phyloP scores from a whole-genome alignment of 2,329 filamentous ascomycete genomes.

The Aspergillus versicolor region DNA sequence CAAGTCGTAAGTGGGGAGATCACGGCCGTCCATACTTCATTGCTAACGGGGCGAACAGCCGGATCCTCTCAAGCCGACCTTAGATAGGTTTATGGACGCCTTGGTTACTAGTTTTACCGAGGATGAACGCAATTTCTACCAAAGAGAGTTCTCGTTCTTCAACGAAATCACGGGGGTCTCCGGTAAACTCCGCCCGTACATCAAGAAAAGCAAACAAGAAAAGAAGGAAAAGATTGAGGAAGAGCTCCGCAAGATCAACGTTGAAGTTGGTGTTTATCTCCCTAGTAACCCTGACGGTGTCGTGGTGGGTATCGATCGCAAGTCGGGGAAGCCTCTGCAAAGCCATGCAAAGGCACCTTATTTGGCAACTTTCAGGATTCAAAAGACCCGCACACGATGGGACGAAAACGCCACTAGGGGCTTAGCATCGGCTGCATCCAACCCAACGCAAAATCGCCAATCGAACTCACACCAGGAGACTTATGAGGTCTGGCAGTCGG shows the following conservation, averaged over 20 bases:
- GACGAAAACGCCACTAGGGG: constrained; percentile 28
- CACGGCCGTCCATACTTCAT: neutral
- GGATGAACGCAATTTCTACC: constrained; percentile 81
- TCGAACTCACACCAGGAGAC: constrained; percentile 48
- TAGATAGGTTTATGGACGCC: constrained; percentile 84
- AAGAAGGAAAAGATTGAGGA: constrained; percentile 99
- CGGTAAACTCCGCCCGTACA: constrained; percentile 89
- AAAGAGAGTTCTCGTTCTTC: constrained; percentile 97
- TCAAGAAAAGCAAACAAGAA: constrained; percentile 88
- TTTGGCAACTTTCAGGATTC: constrained; percentile 98
- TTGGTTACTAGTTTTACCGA: constrained; percentile 79
- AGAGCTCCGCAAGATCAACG: constrained; percentile 93
- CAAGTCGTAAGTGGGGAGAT: constrained; percentile 61
- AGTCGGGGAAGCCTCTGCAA: constrained; percentile 95
- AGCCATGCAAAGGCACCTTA: constrained; percentile 98
- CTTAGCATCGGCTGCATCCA: constrained; percentile 26
- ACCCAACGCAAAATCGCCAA: constrained; percentile 18
- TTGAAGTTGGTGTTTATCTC: constrained; percentile 95
- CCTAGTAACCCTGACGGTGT: constrained; percentile 96
- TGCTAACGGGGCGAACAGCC: constrained; percentile 52
- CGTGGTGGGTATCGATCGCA: constrained; percentile 95
- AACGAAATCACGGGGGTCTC: constrained; percentile 94
- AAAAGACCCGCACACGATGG: constrained; percentile 62
- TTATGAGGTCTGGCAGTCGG: constrained; percentile 97
- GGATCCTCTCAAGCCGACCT: constrained; percentile 86